Evolutionary conservation across 2,329 filamentous ascomycete genomes (phyloP), one percentile per base, ranked within the genome.

Genomic region (Fusarium robinianum): DNA sequence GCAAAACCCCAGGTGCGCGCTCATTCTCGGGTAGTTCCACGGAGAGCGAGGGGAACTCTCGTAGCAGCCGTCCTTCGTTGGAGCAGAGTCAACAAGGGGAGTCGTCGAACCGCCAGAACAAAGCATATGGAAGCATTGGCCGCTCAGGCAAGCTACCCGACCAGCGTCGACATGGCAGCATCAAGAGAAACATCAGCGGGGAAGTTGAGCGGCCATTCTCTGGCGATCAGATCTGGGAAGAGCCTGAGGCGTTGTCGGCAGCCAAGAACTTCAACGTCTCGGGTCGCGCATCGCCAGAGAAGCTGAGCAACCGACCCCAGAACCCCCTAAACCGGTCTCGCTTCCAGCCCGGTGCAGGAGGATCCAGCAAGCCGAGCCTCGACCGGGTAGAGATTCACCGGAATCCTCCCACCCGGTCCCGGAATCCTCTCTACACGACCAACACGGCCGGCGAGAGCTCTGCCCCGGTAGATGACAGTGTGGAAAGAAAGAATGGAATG

Each of bases 171-270:
- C 83, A 83, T 51, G 85, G 82, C 60, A 85, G 83, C 57, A 75
- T 81, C 59, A 84, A 80, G 67, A 78, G 87, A 49, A 87, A 87
- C 55, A 78, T 84, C 60, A 90, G 85, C 63, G 85, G 84, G 14
- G 83, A 87, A 61, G 70, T 84, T 46, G 73, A 79, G 55, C 80
- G 76, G 40, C 79, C 83, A 2, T 90, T 89, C 63, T 85, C 84
- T 2, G 81, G 84, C 22, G 86, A 90, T 63, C 84, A 88, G 62
- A 91, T 96, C 49, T 96, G 90, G 76, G 91, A 96, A 66, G 92
- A 96, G 64, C 87, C 89, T 1, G 82, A 87, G 60, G 74, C 65
- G 11, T 51, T 53, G 10, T 35, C 49, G 9, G 26, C 42, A 29
- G n/a, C n/a, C n/a, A 55, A 55, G 32, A 38, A 36, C 22, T 24